These are phyloP conservation scores for Fagopyrum homotropicum DNA, from an alignment of 148 eudicot species.

Conservation along the genomic window DNA sequence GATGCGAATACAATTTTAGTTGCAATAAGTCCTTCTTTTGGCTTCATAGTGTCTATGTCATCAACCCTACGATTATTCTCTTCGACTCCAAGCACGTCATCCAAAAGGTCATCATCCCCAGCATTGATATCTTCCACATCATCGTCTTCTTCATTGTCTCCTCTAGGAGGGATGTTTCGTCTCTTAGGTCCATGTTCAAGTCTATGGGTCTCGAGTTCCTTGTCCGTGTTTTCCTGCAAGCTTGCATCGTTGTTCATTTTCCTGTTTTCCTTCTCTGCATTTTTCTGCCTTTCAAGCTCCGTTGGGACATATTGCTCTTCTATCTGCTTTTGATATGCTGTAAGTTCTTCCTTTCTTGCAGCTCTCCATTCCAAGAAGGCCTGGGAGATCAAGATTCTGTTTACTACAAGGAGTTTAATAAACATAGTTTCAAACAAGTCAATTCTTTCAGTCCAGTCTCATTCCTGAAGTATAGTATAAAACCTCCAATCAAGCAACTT, in stretches of 20 bases:
- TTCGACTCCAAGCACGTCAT: slow-evolving; percentile 79
- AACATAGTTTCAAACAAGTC: no score
- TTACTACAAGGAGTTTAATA: no score
- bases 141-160: slow-evolving; percentile 79
- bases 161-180: slow-evolving; percentile 55
- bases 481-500: neutral
- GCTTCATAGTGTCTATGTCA: slow-evolving; percentile 31
- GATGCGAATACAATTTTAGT: neutral
- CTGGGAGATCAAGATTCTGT: slow-evolving; percentile 23
- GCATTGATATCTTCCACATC: slow-evolving; percentile 92
- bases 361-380: slow-evolving; percentile 83
- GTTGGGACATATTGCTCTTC: slow-evolving; percentile 58
- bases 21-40: slow-evolving; percentile 27
- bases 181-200: slow-evolving; percentile 94
- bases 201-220: slow-evolving; percentile 89
- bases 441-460: neutral
- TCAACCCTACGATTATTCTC: slow-evolving; percentile 52
- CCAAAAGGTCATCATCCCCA: slow-evolving; percentile 88
- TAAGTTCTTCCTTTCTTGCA: slow-evolving; percentile 82
- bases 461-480: neutral
- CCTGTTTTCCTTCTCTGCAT: slow-evolving; percentile 52
- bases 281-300: slow-evolving; percentile 77
- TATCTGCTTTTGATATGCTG: slow-evolving; percentile 68
- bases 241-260: slow-evolving; percentile 52
- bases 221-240: slow-evolving; percentile 96